These are phyloP conservation scores for Ceratobasidium sp. DNA, from an alignment of 1,284 basidiomycete species.

Conservation along the genomic window DNA sequence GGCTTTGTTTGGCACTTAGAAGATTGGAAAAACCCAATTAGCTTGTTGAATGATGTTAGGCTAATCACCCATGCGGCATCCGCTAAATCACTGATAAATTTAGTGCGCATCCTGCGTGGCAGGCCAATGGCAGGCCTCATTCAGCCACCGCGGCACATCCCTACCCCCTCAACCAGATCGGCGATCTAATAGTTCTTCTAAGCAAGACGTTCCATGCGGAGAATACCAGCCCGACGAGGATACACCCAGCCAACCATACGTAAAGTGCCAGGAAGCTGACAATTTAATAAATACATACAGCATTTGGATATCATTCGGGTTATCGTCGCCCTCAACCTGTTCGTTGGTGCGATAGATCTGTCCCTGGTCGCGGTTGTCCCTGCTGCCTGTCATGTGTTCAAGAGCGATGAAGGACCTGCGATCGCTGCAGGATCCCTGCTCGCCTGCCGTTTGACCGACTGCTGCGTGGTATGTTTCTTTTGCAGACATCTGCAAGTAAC, in stretches of 20 bases:
- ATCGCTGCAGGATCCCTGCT: not conserved
- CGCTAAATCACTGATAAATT: slow-evolving; percentile 3
- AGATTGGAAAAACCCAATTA: not conserved
- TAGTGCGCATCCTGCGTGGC: not conserved
- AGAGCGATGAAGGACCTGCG: not conserved
- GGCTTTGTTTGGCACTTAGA: slow-evolving; percentile 9
- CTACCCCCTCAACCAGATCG: not conserved
- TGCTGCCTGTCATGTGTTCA: not conserved
- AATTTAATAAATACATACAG: slow-evolving; percentile 1
- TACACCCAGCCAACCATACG: not conserved
- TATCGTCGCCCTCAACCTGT: not conserved
- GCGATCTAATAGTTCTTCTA: not conserved
- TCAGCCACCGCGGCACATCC: slow-evolving; percentile 3
- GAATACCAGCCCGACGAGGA: not conserved
- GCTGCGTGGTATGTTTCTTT: no score
- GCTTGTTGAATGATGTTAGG: not conserved
- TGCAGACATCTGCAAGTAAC: no score
- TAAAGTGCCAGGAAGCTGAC: not conserved
- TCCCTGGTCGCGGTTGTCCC: slow-evolving; percentile 2
- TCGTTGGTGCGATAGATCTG: slow-evolving; percentile 1
- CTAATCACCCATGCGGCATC: slow-evolving; percentile 12
- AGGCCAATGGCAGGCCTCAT: no score
- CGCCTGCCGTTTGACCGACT: not conserved
- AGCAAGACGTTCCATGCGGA: not conserved
- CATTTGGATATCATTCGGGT: not conserved